Conservation (phyloP, 2,329 filamentous ascomycete species). For the Lasiodiplodia sp. region DNA sequence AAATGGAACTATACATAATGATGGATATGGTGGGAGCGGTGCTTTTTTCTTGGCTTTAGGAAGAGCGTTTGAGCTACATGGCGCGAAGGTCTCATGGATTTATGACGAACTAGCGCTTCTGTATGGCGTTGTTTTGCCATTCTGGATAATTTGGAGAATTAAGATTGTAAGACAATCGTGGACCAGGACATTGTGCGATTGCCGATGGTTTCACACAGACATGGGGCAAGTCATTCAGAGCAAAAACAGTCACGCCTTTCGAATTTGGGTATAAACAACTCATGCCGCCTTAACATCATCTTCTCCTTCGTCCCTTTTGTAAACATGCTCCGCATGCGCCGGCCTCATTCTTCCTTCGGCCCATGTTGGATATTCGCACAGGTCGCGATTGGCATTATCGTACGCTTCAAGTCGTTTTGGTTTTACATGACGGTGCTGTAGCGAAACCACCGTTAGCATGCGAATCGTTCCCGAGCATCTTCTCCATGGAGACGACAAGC, state of each 20-base stretch:
- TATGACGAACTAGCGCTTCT: not conserved
- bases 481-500: not conserved
- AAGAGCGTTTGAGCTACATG: not conserved
- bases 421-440: slow-evolving; percentile 19
- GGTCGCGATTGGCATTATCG: not conserved
- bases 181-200: too few relatives aligned
- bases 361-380: not conserved
- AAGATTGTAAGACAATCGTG: too few relatives aligned
- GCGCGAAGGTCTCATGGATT: not conserved
- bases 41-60: not conserved
- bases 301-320: not conserved
- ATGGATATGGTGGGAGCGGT: not conserved
- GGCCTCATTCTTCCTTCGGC: not conserved
- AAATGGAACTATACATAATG: not conserved
- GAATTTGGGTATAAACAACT: slow-evolving; percentile 14
- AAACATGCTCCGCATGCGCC: not conserved
- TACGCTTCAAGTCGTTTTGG: not conserved
- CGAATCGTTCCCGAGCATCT: not conserved
- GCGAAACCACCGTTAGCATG: not conserved
- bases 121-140: not conserved
- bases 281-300: not conserved
- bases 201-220: not conserved
- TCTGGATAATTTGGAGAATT: not conserved
- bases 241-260: slow-evolving; percentile 3
- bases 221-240: not conserved